Evolutionary conservation across 2,329 filamentous ascomycete species (phyloP), one percentile per base, ranked within the genome.

Genomic region (Penicillium sp.): DNA sequence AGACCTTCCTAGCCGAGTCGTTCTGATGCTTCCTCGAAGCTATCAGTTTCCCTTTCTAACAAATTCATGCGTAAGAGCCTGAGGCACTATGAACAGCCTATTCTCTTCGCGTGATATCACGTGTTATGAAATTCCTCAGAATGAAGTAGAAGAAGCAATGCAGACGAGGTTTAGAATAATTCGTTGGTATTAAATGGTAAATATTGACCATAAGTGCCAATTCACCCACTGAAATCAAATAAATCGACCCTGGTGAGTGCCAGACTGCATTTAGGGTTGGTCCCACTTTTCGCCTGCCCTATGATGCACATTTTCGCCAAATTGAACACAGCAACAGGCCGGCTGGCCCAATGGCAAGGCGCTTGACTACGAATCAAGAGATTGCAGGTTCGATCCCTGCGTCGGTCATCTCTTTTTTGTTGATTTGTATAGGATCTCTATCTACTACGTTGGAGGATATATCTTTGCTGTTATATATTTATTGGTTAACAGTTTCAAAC

Each of bases 311-410:
- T 10, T 18, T 6, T 0, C 3, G 0, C 7, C 0, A 0, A 0
- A 0, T 29, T 0, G 18, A 21, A 1, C 1, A 6, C 1, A 32
- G 27, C 4, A 23, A 23, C 23, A 3, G 23, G 67, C 60, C 66
- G 62, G 65, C 67, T 76, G 73, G 75, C 75, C 74, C 73, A 77
- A 77, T 77, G 75, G 76, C 71, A 78, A 77, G 75, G 76, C 75
- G 76, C 73, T 77, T 77, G 76, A 78, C 76, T 78, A 77, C 76
- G 76, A 75, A 77, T 78, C 75, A 77, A 76, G 73, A 77, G 75
- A 77, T 77, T 78, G 74, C 72, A 75, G 75, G 75, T 77, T 77
- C 75, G 74, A 77, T 47, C 63, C 69, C 69, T 71, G 68, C 69
- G 69, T 72, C 66, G 69, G 68, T 72, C 69, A 71, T 41, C 52